Percentiles rank a stretch among this genome's conserved stretches.
phyloP scores from a whole-genome alignment of 176 grass and related monocot species.

The Triticum aestivum region IWGSC_CS_RefSeq_v2.1 NC_057795.1:665993985-665994484 shows the following conservation, averaged over 20 bases:
- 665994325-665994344: no score
- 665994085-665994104: constrained; percentile 1
- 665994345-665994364: no score
- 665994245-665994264: no score
- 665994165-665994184: constrained; percentile 37
- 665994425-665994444: no score
- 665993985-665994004: no score
- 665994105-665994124: neutral
- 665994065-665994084: constrained; percentile 20
- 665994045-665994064: neutral
- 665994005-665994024: constrained; percentile 21
- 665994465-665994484: no score
- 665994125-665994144: neutral
- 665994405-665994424: no score
- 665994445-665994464: no score
- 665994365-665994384: no score
- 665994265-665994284: no score
- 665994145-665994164: neutral
- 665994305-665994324: no score
- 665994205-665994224: constrained; percentile 6
- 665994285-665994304: no score
- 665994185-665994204: neutral
- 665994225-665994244: fast-evolving
- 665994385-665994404: neutral
- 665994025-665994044: neutral